A percentile compares a stretch with the other conserved stretches of the same genome.
These are phyloP conservation scores for Corymbia citriodora DNA, from an alignment of 441 rosid genomes.

Conservation along the genomic window DNA sequence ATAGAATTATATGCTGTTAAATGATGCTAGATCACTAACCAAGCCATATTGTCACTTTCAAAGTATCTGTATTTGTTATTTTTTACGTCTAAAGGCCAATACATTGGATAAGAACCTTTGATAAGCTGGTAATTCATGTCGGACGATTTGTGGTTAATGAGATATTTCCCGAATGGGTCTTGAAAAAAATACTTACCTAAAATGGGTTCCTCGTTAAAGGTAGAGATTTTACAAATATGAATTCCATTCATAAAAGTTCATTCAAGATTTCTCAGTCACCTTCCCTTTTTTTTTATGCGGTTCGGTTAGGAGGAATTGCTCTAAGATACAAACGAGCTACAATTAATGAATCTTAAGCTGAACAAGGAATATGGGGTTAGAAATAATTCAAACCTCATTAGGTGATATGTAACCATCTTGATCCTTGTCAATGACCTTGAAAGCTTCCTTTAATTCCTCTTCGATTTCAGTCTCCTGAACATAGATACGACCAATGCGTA, in stretches of 20 bases:
- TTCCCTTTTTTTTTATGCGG: neutral
- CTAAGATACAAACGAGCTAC: neutral
- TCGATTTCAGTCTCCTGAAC: slow-evolving; percentile 48
- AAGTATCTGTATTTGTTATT: neutral
- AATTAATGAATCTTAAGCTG: neutral
- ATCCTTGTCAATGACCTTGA: slow-evolving; percentile 71
- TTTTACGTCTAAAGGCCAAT: neutral
- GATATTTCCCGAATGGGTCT: neutral
- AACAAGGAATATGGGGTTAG: neutral
- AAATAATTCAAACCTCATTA: slow-evolving; percentile 31
- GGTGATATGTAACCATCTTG: slow-evolving; percentile 75
- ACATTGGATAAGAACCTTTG: neutral
- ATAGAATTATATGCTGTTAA: neutral
- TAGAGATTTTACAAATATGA: neutral
- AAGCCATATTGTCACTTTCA: neutral
- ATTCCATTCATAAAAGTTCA: neutral
- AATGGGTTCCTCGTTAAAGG: neutral
- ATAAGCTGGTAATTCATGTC: neutral
- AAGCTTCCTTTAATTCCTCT: slow-evolving; percentile 56
- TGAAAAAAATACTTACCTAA: neutral
- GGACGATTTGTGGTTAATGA: neutral
- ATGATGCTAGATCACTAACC: neutral
- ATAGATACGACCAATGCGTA: neutral
- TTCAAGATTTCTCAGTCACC: neutral
- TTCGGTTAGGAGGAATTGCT: neutral